Percentiles rank a stretch among this genome's conserved stretches.
phyloP scores from a whole-genome alignment of 129 eudicot genomes.

The Arctium lappa region DNA sequence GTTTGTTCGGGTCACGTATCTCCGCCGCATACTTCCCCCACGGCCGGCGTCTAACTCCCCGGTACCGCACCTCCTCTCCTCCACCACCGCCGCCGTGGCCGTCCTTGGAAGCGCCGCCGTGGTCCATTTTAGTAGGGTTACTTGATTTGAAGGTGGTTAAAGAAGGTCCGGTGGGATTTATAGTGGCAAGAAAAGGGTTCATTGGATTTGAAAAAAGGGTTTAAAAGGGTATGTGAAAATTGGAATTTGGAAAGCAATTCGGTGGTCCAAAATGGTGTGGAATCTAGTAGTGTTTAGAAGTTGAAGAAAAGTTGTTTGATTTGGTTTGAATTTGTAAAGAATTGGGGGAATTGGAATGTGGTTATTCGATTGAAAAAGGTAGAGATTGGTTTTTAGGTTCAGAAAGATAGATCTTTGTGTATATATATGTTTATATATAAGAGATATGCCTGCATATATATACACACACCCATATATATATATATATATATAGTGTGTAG shows the following conservation, averaged over 20 bases:
- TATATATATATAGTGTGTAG: background rate
- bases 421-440: background rate
- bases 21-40: constrained; percentile 32
- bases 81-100: background rate
- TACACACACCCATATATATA: background rate
- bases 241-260: constrained; percentile 28
- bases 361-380: constrained; percentile 9
- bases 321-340: background rate
- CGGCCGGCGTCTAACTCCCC: constrained; percentile 23
- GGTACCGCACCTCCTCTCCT: background rate
- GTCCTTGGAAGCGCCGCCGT: background rate
- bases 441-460: background rate
- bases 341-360: constrained; percentile 6
- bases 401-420: background rate
- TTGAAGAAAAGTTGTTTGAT: background rate
- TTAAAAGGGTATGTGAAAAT: constrained; percentile 23
- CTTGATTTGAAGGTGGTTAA: constrained; percentile 23
- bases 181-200: constrained; percentile 24
- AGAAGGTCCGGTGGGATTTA: constrained; percentile 29
- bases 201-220: constrained; percentile 32
- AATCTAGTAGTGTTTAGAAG: constrained; percentile 27
- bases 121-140: constrained; percentile 17
- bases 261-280: constrained; percentile 26
- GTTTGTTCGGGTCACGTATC: constrained; percentile 18
- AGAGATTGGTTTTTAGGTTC: background rate